Evolutionary conservation across 352 stramenopile species (phyloP), one percentile per base, ranked within the genome.

Genomic region (Globisporangium cylindrosporum): DNA sequence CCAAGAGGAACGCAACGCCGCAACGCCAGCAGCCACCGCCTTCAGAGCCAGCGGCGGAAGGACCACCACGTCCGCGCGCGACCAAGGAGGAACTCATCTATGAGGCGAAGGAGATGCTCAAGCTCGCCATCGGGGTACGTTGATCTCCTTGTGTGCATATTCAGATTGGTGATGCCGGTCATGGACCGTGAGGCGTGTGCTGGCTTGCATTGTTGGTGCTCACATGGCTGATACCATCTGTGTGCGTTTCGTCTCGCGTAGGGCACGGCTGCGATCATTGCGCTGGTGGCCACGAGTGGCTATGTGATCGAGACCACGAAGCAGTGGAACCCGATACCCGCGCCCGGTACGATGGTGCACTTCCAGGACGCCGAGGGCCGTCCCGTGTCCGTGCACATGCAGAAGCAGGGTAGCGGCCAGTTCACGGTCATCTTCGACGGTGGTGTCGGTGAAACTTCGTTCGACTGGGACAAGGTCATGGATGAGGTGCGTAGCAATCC

Each of bases 401-500:
- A 90, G 64, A 73, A 74, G 34, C 63, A 65, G 32, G 83, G 82
- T 22, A 62, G 14, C 18, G 80, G 81, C 32, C 67, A 88, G 49
- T 80, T 91, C 65, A 87, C 82, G 0, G 81, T 93, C 22, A 59
- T 94, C 41, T 68, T 94, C 14, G 86, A 94, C 48, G 86, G 86
- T 18, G 84, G 86, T 43, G 80, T 91, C 38, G 86, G 86, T n/a
- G 84, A 94, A 76, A 90, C 86, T 20, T 91, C 81, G 36, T 94
- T 94, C 67, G 86, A 94, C 67, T 94, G 84, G 82, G 84, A 92
- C 58, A 92, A 94, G 66, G 82, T 94, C 57, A 72, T 73, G 2
- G 69, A 69, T 18, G 59, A 88, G 51, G 65, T 86, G 18, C 27
- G 51, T 38, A 32, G 55, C 55, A 22, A 58, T n/a, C 14, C 27